phyloP scores from a whole-genome alignment of 1,139 yeast genomes.

The Candida neerlandica region DNA sequence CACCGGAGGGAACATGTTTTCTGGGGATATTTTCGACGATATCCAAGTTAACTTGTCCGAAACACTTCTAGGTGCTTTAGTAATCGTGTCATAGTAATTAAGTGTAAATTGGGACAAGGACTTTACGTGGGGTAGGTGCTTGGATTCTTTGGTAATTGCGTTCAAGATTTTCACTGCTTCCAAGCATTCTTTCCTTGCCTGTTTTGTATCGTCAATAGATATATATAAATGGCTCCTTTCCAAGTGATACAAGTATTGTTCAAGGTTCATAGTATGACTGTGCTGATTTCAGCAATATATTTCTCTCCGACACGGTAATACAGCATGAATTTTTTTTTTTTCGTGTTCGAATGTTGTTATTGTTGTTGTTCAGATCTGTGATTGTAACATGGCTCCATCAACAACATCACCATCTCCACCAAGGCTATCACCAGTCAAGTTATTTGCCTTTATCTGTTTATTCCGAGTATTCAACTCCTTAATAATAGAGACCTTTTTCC shows the following conservation, averaged over 20 bases:
- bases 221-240: slow-evolving; percentile 20
- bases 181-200: slow-evolving; percentile 25
- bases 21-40: slow-evolving; percentile 34
- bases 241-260: slow-evolving; percentile 13
- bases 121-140: slow-evolving; percentile 9
- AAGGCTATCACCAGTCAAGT: slow-evolving; percentile 4
- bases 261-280: neutral
- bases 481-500: slow-evolving; percentile 74
- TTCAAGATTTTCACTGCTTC: slow-evolving; percentile 31
- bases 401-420: neutral
- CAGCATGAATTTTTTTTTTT: neutral
- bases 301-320: no score
- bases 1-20: slow-evolving; percentile 39
- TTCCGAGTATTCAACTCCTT: slow-evolving; percentile 57
- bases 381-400: neutral
- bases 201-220: slow-evolving; percentile 18
- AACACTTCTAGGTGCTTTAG: slow-evolving; percentile 10
- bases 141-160: slow-evolving; percentile 17
- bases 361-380: neutral
- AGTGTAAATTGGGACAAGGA: slow-evolving; percentile 25
- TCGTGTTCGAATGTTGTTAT: neutral
- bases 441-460: slow-evolving; percentile 14
- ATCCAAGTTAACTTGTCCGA: slow-evolving; percentile 45
- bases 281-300: neutral
- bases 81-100: slow-evolving; percentile 22